Evolutionary conservation across 2,329 filamentous ascomycete species (phyloP).

Genomic region (Fusarium aywerte): DNA sequence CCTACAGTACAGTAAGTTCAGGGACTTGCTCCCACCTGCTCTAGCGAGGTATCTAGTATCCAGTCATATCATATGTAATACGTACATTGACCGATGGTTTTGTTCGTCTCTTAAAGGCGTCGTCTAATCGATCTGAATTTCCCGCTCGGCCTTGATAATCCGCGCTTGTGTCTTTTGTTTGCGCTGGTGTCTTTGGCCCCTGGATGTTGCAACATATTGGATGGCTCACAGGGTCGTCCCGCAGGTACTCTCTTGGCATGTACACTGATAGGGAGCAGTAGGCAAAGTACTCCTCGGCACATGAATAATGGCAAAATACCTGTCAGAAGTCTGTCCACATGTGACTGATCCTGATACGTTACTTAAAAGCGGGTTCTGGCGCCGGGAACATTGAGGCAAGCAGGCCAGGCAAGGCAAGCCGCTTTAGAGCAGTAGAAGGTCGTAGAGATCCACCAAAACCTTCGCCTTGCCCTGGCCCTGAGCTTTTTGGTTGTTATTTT

Average conservation of each 20-base stretch:
- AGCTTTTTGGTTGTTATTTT: background rate
- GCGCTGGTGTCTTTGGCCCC: constrained; percentile 13
- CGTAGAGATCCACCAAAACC: constrained; percentile 28
- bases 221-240: constrained; percentile 29
- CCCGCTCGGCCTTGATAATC: constrained; percentile 5
- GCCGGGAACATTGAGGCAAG: constrained; percentile 5
- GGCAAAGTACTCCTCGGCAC: constrained; percentile 12
- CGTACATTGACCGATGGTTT: background rate
- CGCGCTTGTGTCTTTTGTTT: constrained; percentile 20
- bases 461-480: constrained; percentile 20
- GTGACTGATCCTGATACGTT: constrained; percentile 13
- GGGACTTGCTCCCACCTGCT: constrained; percentile 3
- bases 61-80: too few relatives aligned
- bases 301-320: constrained; percentile 10
- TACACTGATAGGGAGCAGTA: constrained; percentile 11
- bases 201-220: background rate
- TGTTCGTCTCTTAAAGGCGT: constrained; percentile 8
- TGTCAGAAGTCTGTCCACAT: constrained; percentile 20
- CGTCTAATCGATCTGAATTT: constrained; percentile 5
- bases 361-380: constrained; percentile 23
- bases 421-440: constrained; percentile 19
- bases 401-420: background rate
- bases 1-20: constrained; percentile 15
- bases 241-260: constrained; percentile 21
- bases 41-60: background rate